Conservation (phyloP, 2,329 filamentous ascomycete species). For the Stromatinia cepivora region DNA sequence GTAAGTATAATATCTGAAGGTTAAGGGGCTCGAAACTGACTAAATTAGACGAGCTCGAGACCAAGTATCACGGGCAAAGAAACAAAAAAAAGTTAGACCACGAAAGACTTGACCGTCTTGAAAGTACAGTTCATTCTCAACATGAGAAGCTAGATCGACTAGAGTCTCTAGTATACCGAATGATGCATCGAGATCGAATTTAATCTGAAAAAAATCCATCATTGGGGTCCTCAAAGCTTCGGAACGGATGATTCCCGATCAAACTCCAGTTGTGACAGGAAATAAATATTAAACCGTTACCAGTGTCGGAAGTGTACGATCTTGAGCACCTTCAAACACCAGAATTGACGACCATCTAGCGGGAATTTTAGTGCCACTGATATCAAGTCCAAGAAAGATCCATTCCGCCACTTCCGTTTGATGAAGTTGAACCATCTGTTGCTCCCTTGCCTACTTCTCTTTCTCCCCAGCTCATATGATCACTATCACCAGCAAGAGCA, state of each 20-base stretch:
- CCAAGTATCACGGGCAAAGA: conserved; percentile 31
- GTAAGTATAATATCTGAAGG: conserved; percentile 32
- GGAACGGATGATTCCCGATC: neutral
- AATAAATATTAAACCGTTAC: neutral
- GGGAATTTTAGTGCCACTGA: neutral
- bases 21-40: neutral
- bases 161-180: conserved; percentile 31
- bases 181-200: conserved; percentile 30
- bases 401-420: neutral
- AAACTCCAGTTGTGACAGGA: neutral
- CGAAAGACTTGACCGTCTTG: conserved; percentile 32
- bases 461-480: neutral
- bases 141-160: conserved; percentile 34
- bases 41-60: conserved; percentile 33
- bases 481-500: neutral
- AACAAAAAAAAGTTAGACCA: conserved; percentile 28
- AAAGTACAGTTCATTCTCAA: conserved; percentile 30
- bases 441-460: neutral
- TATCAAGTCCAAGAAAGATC: neutral
- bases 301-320: neutral
- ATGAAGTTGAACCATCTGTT: neutral
- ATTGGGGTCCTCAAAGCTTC: neutral
- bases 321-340: neutral
- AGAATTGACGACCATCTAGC: neutral
- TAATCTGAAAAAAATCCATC: conserved; percentile 16